Percentiles rank a stretch among this genome's conserved stretches.
Evolutionary conservation across 768 basidiomycete species (phyloP).

Genomic region (Lactarius pseudohatsudake): DNA sequence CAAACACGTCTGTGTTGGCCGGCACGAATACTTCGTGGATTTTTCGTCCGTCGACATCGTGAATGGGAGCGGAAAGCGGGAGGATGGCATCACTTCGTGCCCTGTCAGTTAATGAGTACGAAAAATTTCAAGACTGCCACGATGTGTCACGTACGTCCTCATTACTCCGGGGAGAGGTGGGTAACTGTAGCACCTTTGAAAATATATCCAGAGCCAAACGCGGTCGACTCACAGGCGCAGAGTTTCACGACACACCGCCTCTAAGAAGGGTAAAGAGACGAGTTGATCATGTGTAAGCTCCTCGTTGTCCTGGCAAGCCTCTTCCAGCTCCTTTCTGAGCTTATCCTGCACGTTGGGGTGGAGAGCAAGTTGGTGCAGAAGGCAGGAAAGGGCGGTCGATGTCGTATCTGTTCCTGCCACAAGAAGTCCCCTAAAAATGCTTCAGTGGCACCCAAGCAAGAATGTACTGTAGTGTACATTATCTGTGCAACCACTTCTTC

Average conservation of each 20-base stretch:
- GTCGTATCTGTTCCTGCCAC: conserved; percentile 21
- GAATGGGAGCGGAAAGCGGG: not conserved
- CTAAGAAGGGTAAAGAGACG: conserved; percentile 37
- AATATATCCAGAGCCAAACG: not conserved
- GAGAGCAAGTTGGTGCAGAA: not conserved
- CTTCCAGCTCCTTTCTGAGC: not conserved
- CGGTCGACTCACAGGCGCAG: conserved; percentile 7
- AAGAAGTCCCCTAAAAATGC: conserved; percentile 17
- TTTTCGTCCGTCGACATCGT: conserved; percentile 18
- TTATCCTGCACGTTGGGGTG: not conserved
- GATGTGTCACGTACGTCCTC: conserved; percentile 7
- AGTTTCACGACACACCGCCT: conserved; percentile 19
- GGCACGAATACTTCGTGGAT: conserved; percentile 34
- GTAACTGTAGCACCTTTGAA: conserved; percentile 7
- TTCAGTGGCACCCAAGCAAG: not conserved
- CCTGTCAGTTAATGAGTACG: not conserved
- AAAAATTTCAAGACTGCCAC: not conserved
- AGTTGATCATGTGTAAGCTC: conserved; percentile 37
- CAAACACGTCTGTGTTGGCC: conserved; percentile 28
- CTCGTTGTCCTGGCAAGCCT: conserved; percentile 18
- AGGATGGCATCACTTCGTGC: not conserved
- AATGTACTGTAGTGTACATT: conserved; percentile 28
- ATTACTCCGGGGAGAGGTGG: conserved; percentile 5
- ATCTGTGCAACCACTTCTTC: conserved; percentile 44
- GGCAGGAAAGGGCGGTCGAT: not conserved